A percentile compares a stretch with the other conserved stretches of the same genome.
phyloP scores from a whole-genome alignment of 2,329 filamentous ascomycete genomes.

The Nemania abortiva region DNA sequence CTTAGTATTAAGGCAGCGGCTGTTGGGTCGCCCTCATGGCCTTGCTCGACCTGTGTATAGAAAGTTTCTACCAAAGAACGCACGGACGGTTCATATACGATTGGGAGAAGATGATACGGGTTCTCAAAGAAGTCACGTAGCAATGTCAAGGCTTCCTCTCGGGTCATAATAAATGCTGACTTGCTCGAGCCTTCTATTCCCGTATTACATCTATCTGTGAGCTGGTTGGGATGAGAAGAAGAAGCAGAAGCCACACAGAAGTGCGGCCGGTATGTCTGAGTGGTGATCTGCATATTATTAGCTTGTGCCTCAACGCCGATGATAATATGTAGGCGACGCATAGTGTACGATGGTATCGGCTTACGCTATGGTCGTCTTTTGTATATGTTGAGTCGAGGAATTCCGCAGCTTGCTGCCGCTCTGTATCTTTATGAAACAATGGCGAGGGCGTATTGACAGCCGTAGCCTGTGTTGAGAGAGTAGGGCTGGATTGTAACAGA shows the following conservation, averaged over 20 bases:
- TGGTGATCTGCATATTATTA: slow-evolving; percentile 27
- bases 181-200: not conserved
- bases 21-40: slow-evolving; percentile 35
- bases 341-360: not conserved
- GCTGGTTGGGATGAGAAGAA: slow-evolving; percentile 19
- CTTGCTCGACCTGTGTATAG: slow-evolving; percentile 38
- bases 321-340: not conserved
- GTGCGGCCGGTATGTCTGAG: not conserved
- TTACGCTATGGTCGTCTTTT: slow-evolving; percentile 31
- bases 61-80: slow-evolving; percentile 39
- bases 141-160: slow-evolving; percentile 46
- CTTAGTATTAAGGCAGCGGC: slow-evolving; percentile 46
- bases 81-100: slow-evolving; percentile 46
- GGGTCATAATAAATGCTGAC: slow-evolving; percentile 40
- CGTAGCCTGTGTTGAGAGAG: slow-evolving; percentile 14
- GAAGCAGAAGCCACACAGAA: slow-evolving; percentile 29
- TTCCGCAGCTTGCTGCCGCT: slow-evolving; percentile 37
- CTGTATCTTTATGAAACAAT: slow-evolving; percentile 29
- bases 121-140: slow-evolving; percentile 48
- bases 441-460: slow-evolving; percentile 7
- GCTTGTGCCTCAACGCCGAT: not conserved
- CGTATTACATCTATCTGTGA: not conserved
- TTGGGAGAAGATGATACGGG: slow-evolving; percentile 45
- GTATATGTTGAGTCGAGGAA: slow-evolving; percentile 39
- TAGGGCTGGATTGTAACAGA: not conserved